Evolutionary conservation across 768 basidiomycete genomes (phyloP).

Genomic region (Tulasnella sp.): DNA sequence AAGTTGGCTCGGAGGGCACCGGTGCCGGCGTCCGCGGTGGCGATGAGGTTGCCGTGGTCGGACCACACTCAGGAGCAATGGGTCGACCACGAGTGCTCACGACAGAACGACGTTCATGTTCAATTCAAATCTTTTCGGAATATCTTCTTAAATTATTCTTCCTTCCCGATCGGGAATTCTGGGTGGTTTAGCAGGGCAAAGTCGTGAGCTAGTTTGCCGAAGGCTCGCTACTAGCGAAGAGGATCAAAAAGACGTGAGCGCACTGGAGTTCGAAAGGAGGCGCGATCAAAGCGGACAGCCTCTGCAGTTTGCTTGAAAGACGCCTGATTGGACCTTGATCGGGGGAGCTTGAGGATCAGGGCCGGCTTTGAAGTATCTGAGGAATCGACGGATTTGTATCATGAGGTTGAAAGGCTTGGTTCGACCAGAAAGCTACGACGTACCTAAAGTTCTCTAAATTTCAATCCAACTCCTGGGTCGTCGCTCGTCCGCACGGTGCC

Average conservation of each 20-base stretch:
- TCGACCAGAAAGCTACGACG: constrained; percentile 38
- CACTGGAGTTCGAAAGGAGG: background rate
- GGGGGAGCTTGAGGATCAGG: constrained; percentile 54
- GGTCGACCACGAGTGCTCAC: background rate
- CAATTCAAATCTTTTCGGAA: constrained; percentile 83
- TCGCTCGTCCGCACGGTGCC: constrained; percentile 85
- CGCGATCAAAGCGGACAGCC: constrained; percentile 51
- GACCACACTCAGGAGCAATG: constrained; percentile 81
- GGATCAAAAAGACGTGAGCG: background rate
- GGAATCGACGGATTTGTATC: background rate
- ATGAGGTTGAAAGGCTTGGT: constrained; percentile 11
- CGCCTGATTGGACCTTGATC: constrained; percentile 67
- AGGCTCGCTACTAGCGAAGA: constrained; percentile 77
- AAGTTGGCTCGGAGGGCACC: constrained; percentile 97
- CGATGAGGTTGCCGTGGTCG: constrained; percentile 90
- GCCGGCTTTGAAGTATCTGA: constrained; percentile 74
- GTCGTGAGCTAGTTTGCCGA: constrained; percentile 74
- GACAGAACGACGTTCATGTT: background rate
- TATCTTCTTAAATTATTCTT: constrained; percentile 73
- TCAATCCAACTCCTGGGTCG: constrained; percentile 74
- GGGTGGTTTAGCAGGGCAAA: constrained; percentile 69
- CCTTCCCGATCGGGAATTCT: constrained; percentile 76
- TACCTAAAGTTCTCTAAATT: constrained; percentile 75
- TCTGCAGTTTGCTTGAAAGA: constrained; percentile 96
- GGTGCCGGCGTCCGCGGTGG: constrained; percentile 90